These are phyloP conservation scores for Parastagonospora nodorum DNA, from an alignment of 2,329 filamentous ascomycete species.

Conservation along the genomic window DNA sequence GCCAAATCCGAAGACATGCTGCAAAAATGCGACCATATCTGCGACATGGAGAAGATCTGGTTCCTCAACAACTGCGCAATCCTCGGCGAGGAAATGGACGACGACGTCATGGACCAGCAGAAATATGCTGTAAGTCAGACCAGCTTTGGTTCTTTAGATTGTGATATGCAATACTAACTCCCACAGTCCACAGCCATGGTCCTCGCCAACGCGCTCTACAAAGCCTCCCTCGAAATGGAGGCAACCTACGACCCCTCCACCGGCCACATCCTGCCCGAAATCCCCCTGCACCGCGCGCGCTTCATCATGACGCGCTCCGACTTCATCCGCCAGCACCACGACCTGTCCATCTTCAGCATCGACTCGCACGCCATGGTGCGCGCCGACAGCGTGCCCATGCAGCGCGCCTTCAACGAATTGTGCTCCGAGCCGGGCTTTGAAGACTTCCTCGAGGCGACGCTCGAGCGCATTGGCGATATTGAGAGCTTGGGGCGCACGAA, in stretches of 20 bases:
- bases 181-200: constrained; percentile 85
- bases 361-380: constrained; percentile 84
- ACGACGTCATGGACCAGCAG: constrained; percentile 98
- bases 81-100: constrained; percentile 79
- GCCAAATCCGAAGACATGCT: constrained; percentile 87
- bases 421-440: constrained; percentile 79
- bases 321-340: constrained; percentile 91
- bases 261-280: constrained; percentile 79
- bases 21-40: constrained; percentile 74
- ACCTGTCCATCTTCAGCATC: constrained; percentile 94
- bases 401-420: constrained; percentile 85
- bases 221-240: constrained; percentile 70
- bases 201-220: constrained; percentile 87
- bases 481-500: constrained; percentile 92
- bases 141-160: not conserved
- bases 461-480: constrained; percentile 87
- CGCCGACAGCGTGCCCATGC: constrained; percentile 95
- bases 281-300: constrained; percentile 51
- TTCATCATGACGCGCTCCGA: constrained; percentile 95
- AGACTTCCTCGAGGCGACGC: constrained; percentile 77
- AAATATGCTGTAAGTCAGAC: constrained; percentile 78
- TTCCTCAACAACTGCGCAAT: constrained; percentile 79
- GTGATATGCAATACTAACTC: constrained; percentile 1
- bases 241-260: constrained; percentile 66
- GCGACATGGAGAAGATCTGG: constrained; percentile 74